These are phyloP conservation scores for Capillidium heterosporum DNA, from an alignment of 371 early-diverging fungal genomes.

Conservation along the genomic window DNA sequence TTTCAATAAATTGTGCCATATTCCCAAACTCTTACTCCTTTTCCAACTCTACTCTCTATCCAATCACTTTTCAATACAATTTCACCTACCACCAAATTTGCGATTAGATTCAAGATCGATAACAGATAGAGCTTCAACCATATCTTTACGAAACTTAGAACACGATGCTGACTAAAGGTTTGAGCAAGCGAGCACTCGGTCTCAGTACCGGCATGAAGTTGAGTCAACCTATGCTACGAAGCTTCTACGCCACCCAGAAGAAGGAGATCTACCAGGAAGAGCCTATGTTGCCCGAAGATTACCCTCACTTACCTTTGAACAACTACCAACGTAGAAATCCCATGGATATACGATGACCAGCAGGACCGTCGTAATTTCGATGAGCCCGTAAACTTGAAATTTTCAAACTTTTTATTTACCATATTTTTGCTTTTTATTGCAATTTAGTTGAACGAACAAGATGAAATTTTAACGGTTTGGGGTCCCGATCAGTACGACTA, in stretches of 20 bases:
- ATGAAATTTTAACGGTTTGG: slow-evolving; percentile 5
- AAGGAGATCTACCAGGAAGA: neutral
- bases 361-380: slow-evolving; percentile 5
- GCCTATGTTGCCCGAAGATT: slow-evolving; percentile 1
- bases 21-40: too few relatives aligned
- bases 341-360: slow-evolving; percentile 5
- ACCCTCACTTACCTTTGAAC: slow-evolving; percentile 1
- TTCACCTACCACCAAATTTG: too few relatives aligned
- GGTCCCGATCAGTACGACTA: slow-evolving; percentile 3
- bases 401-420: neutral
- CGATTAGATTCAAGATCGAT: too few relatives aligned
- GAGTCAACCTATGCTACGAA: too few relatives aligned
- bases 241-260: neutral
- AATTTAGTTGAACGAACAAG: slow-evolving; percentile 3
- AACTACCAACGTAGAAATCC: slow-evolving; percentile 2
- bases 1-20: too few relatives aligned
- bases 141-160: too few relatives aligned
- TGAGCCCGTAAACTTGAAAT: neutral
- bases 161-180: too few relatives aligned
- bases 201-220: too few relatives aligned
- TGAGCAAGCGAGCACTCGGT: too few relatives aligned
- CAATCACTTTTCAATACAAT: too few relatives aligned
- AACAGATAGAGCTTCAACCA: too few relatives aligned
- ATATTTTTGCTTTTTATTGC: neutral
- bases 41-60: too few relatives aligned